phyloP scores from a whole-genome alignment of 2,329 filamentous ascomycete species.

The Microsporum audouinii region DNA sequence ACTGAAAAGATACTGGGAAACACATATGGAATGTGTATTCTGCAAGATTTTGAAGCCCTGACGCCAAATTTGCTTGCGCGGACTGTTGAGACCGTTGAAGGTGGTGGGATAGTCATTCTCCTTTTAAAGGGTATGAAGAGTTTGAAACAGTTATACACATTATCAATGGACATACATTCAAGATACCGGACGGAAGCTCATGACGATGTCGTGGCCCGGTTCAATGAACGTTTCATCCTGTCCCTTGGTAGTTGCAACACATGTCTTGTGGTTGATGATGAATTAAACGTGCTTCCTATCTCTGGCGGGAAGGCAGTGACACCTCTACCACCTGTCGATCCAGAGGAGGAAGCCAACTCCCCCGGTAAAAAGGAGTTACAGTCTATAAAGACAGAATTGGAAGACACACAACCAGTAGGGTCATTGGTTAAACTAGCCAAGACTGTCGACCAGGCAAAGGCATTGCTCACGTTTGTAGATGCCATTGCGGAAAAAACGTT shows the following conservation, averaged over 20 bases:
- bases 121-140: slow-evolving; percentile 94
- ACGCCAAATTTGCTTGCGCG: slow-evolving; percentile 93
- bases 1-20: slow-evolving; percentile 97
- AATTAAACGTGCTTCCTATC: slow-evolving; percentile 92
- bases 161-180: slow-evolving; percentile 97
- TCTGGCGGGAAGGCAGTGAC: slow-evolving; percentile 88
- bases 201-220: slow-evolving; percentile 83
- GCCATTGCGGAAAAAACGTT: slow-evolving; percentile 94
- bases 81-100: slow-evolving; percentile 95
- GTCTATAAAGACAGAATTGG: slow-evolving; percentile 73
- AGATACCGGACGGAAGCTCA: slow-evolving; percentile 94
- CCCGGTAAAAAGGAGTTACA: slow-evolving; percentile 65
- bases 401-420: slow-evolving; percentile 76
- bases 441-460: slow-evolving; percentile 92
- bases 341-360: slow-evolving; percentile 60
- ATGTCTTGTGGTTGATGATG: slow-evolving; percentile 92
- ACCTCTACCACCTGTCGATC: slow-evolving; percentile 62
- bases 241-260: slow-evolving; percentile 91
- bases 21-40: slow-evolving; percentile 95
- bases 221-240: slow-evolving; percentile 95
- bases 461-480: slow-evolving; percentile 90
- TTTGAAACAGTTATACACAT: slow-evolving; percentile 88
- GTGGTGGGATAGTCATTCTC: slow-evolving; percentile 80
- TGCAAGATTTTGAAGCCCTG: slow-evolving; percentile 95
- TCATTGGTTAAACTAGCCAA: slow-evolving; percentile 72